Evolutionary conservation across 1,139 yeast genomes (phyloP).

Genomic region (Debaryomyces udenii): DNA sequence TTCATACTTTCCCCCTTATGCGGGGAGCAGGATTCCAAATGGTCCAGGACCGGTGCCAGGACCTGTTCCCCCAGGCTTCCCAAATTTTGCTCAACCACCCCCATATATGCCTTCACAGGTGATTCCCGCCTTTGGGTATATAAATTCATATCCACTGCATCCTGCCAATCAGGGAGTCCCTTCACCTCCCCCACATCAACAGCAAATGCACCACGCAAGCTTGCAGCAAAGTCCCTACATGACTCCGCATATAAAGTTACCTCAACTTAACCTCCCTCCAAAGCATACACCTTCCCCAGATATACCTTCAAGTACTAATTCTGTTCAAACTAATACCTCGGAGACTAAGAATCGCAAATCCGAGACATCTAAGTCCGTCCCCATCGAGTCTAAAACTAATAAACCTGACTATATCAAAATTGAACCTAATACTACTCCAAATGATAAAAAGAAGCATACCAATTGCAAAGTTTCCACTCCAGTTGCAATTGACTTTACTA

Average conservation of each 20-base stretch:
- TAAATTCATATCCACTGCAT: constrained; percentile 5
- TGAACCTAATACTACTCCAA: background rate
- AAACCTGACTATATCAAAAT: background rate
- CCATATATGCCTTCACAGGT: constrained; percentile 9
- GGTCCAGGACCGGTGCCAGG: constrained; percentile 53
- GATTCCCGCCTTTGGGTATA: constrained; percentile 5
- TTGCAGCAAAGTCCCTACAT: constrained; percentile 1
- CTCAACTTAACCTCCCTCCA: constrained; percentile 1
- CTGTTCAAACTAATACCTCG: background rate
- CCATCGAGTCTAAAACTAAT: no score
- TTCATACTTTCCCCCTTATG: constrained; percentile 42
- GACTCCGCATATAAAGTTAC: background rate
- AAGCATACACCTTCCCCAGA: background rate
- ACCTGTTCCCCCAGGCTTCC: constrained; percentile 38
- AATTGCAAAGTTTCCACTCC: constrained; percentile 17
- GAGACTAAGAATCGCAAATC: background rate
- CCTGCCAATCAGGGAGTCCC: constrained; percentile 34
- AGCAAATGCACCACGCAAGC: background rate
- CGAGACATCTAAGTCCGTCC: no score
- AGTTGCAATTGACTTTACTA: constrained; percentile 37
- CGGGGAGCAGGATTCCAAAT: constrained; percentile 45
- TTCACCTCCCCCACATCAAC: constrained; percentile 1
- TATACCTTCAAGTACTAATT: background rate
- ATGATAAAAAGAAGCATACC: constrained; percentile 13
- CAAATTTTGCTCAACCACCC: constrained; percentile 12